Evolutionary conservation across 1,284 basidiomycete genomes (phyloP).

Genomic region (Pseudozyma hubeiensis): DNA sequence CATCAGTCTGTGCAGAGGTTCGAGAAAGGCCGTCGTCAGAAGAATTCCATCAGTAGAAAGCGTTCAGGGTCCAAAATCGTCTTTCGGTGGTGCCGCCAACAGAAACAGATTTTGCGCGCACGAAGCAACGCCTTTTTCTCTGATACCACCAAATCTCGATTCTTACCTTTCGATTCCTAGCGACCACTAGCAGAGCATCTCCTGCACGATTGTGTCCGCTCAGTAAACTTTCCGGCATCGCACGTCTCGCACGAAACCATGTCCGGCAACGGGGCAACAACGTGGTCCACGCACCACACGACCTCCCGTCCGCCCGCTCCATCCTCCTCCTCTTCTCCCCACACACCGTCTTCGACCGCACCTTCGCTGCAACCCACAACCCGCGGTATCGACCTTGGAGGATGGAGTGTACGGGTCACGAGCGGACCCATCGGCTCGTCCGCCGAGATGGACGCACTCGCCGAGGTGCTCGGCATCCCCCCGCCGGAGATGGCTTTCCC

Average conservation of each 20-base stretch:
- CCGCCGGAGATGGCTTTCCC: constrained; percentile 98
- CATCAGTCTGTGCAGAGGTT: too few species aligned
- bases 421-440: constrained; percentile 63
- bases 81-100: background rate
- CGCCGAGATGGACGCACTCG: constrained; percentile 72
- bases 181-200: too few species aligned
- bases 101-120: constrained; percentile 11
- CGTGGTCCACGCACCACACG: constrained; percentile 30
- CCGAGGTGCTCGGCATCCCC: constrained; percentile 81
- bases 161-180: too few species aligned
- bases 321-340: background rate
- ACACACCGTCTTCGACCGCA: constrained; percentile 16
- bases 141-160: background rate
- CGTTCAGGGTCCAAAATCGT: constrained; percentile 7
- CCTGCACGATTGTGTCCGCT: too few species aligned
- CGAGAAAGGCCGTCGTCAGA: too few species aligned
- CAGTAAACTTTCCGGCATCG: too few species aligned
- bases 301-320: constrained; percentile 3
- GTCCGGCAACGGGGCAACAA: constrained; percentile 16
- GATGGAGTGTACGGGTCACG: constrained; percentile 59
- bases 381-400: constrained; percentile 58
- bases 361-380: constrained; percentile 33
- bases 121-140: constrained; percentile 13
- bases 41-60: background rate
- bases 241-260: too few species aligned